Percentiles rank a stretch among this genome's conserved stretches.
These are phyloP conservation scores for Luffa aegyptiaca DNA, from an alignment of 306 rosid species.

Conservation along the genomic window DNA sequence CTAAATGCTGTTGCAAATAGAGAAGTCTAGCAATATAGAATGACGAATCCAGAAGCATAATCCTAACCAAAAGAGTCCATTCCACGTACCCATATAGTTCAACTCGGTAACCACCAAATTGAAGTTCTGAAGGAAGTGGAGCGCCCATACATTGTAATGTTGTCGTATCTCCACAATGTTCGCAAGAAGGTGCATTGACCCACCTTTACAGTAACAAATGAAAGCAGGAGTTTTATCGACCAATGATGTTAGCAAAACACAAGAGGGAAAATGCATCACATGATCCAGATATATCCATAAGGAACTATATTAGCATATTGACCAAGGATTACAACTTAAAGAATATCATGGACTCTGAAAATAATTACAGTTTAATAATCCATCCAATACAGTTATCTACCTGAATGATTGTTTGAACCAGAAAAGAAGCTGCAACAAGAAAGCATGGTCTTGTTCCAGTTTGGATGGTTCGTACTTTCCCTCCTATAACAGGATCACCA, in stretches of 20 bases:
- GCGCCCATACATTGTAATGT: constrained; percentile 29
- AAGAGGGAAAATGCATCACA: neutral
- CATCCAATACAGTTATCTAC: constrained; percentile 20
- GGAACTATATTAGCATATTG: neutral
- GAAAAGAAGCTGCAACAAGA: constrained; percentile 86
- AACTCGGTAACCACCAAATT: constrained; percentile 52
- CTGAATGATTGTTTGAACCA: constrained; percentile 95
- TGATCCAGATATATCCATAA: neutral
- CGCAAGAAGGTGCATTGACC: constrained; percentile 78
- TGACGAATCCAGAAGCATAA: constrained; percentile 11
- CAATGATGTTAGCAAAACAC: neutral
- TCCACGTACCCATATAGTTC: constrained; percentile 54
- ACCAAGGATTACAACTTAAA: neutral
- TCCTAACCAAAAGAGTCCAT: constrained; percentile 1
- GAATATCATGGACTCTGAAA: neutral
- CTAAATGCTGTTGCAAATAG: too few species aligned
- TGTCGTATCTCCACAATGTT: constrained; percentile 54
- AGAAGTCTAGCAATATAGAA: neutral
- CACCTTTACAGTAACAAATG: constrained; percentile 37
- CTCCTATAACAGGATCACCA: constrained; percentile 48
- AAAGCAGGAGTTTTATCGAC: constrained; percentile 1
- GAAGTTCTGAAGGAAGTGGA: constrained; percentile 60
- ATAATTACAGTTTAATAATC: neutral
- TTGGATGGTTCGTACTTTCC: constrained; percentile 69
- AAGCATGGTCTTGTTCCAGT: constrained; percentile 61